Evolutionary conservation across 768 basidiomycete genomes (phyloP), one percentile per base, ranked within the genome.

Genomic region (Brasilioporus rufonigricans): DNA sequence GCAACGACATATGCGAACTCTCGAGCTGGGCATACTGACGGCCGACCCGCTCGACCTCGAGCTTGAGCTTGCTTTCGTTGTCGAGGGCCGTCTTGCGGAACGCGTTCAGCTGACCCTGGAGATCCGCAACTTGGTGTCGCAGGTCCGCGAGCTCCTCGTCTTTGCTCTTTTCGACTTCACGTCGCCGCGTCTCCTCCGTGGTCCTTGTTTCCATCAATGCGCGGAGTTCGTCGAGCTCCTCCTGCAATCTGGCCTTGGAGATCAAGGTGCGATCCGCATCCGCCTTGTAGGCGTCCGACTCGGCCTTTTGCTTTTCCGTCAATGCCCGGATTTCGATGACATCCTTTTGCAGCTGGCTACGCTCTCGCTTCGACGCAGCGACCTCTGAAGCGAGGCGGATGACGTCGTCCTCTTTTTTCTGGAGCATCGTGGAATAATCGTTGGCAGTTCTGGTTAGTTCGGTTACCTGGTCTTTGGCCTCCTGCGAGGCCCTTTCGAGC

Each of bases 181-280:
- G 81, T 18, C 91, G 82, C 29, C 87, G 86, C 10, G 83, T 87
- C 63, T 93, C 94, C 68, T 98, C 94, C 24, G 85, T 86, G 0
- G 86, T 81, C 69, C 93, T 97, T 1, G 90, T 89, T 44, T 87
- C 85, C 74, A 97, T 82, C 14, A 90, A 74, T n/a, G 81, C 75
- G 8, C 94, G 86, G 9, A 98, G 77, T 57, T 91, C 88, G 62
- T 96, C 94, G 12, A 97, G 75, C 70, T 97, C 95, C 38, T 78
- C 80, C 63, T 91, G 85, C 3, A 96, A 75, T 63, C 86, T 89
- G 26, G 74, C 73, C 26, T 82, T 83, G 3, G 78, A 72, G 5
- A 60, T 61, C 11, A 73, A 66, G 2, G 74, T 71, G 33, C 79
- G 74, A 71, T 86, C 68, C 67, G 71, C 41, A 45, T 83, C 85